Base-by-base conservation (phyloP, 2,329 filamentous ascomycete species). In the Xylaria hypoxylon region DNA sequence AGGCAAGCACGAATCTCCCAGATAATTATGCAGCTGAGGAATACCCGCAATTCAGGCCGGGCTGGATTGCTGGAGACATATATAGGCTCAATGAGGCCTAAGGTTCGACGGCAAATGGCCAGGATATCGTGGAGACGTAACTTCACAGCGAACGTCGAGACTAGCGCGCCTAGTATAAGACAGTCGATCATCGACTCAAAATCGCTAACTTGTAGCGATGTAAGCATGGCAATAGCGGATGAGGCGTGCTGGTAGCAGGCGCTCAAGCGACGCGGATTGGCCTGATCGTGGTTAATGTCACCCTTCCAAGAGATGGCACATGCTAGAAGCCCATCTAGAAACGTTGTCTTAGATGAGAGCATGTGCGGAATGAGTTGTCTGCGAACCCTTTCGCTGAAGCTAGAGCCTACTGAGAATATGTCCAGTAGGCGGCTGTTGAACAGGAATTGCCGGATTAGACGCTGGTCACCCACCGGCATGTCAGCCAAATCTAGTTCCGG, bases 1-100 rank as follows among this genome's bases (percentile, higher is more conserved):
- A 57, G 19, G 52, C 52, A 44, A 56, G 52, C 52, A 28, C 52
- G 53, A 45, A 45, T 26, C 40, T 57, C 53, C 38, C 53, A 57
- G 10, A 45, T 2, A 10, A 57, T 19, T 28, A 56, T 24, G 17
- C 52, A 56, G 15, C 24, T 44, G 15, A 44, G 24, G 52, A 56
- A 56, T 15, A 56, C 24, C 11, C 52, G 24, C n/a, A 56, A 24
- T 13, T 56, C 52, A 2, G 52, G 52, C 38, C 52, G 52, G 8
- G 35, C 26, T 17, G 53, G 53, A 26, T 57, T 26, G n/a, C 38
- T 57, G 53, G 28, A 17, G 3, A 26, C n/a, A 45, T 45, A 57
- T 22, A 33, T 33, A 13, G 53, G 40, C 38, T 57, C 40, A 11
- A 57, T 57, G 26, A 45, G 53, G 3, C 53, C 26, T 10, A 57